These are phyloP conservation scores for Truncatella angustata DNA, from an alignment of 2,329 filamentous ascomycete species.

Conservation along the genomic window DNA sequence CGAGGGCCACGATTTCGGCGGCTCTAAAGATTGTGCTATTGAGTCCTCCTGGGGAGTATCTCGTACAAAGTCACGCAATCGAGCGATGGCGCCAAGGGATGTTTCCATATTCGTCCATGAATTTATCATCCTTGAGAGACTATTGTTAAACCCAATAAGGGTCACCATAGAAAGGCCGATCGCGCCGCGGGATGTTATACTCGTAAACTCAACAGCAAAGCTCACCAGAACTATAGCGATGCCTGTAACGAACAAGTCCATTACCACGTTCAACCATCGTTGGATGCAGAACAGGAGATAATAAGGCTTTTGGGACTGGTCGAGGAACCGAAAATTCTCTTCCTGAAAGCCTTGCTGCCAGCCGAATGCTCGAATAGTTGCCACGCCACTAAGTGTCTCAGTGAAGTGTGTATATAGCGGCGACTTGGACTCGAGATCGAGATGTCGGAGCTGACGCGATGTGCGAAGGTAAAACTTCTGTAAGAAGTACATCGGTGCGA, in stretches of 20 bases:
- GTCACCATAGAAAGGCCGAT: conserved; percentile 31
- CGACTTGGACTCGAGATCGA: conserved; percentile 43
- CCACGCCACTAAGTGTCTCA: conserved; percentile 40
- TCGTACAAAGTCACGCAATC: conserved; percentile 7
- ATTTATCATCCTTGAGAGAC: conserved; percentile 19
- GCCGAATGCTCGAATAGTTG: conserved; percentile 44
- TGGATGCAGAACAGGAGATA: conserved; percentile 36
- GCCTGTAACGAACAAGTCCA: conserved; percentile 35
- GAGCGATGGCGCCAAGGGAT: conserved; percentile 24
- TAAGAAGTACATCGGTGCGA: conserved; percentile 35
- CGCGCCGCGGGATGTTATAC: conserved; percentile 24
- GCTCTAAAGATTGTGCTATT: neutral
- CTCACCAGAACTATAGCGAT: conserved; percentile 34
- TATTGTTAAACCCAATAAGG: conserved; percentile 21
- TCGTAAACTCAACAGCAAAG: conserved; percentile 31
- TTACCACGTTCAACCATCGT: conserved; percentile 34
- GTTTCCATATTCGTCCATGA: conserved; percentile 26
- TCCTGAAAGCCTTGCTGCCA: conserved; percentile 35
- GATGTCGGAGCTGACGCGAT: conserved; percentile 42
- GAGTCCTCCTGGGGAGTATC: neutral
- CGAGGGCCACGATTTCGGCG: neutral
- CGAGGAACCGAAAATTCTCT: conserved; percentile 29
- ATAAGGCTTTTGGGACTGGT: conserved; percentile 29
- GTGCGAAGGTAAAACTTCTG: conserved; percentile 46
- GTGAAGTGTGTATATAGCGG: conserved; percentile 44